phyloP scores from a whole-genome alignment of 2,329 filamentous ascomycete species.

The Coleophoma crateriformis region DNA sequence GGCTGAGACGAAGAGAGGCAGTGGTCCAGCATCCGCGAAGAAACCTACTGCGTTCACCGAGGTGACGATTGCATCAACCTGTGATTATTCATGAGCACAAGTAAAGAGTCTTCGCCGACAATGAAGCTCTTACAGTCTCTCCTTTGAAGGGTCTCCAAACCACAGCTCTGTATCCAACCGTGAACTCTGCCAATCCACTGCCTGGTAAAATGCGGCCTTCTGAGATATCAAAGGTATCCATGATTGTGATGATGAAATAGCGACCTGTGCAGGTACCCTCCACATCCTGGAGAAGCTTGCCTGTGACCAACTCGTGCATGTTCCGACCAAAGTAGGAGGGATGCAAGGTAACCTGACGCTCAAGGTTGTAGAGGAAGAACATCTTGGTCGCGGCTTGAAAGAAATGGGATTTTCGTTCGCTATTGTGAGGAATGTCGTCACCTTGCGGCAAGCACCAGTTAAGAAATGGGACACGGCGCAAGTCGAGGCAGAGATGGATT shows the following conservation, averaged over 20 bases:
- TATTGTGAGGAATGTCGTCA: no score
- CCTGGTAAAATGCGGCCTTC: conserved; percentile 89
- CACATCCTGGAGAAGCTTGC: conserved; percentile 85
- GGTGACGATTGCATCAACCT: conserved; percentile 92
- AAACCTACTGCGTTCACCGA: conserved; percentile 91
- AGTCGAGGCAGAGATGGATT: conserved; percentile 8
- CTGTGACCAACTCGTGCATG: conserved; percentile 86
- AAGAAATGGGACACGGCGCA: no score
- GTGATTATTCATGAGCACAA: conserved; percentile 22
- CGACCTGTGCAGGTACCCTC: conserved; percentile 93
- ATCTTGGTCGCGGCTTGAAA: conserved; percentile 40
- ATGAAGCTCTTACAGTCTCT: conserved; percentile 69
- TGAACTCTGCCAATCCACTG: conserved; percentile 89
- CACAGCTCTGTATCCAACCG: conserved; percentile 89
- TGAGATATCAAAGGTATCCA: conserved; percentile 93
- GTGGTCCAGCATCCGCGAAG: conserved; percentile 76
- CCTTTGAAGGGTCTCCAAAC: conserved; percentile 98
- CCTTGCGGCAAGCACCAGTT: no score
- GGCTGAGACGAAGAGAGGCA: conserved; percentile 69
- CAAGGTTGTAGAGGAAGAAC: conserved; percentile 98
- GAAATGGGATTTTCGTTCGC: neutral
- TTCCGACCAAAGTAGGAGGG: conserved; percentile 95
- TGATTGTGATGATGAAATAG: conserved; percentile 97
- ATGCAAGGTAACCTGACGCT: conserved; percentile 90
- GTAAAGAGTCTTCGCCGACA: neutral